Percentiles rank a stretch among this genome's conserved stretches.
Conservation (phyloP, 495 filamentous ascomycete species). For the Annulohypoxylon maeteangense region DNA sequence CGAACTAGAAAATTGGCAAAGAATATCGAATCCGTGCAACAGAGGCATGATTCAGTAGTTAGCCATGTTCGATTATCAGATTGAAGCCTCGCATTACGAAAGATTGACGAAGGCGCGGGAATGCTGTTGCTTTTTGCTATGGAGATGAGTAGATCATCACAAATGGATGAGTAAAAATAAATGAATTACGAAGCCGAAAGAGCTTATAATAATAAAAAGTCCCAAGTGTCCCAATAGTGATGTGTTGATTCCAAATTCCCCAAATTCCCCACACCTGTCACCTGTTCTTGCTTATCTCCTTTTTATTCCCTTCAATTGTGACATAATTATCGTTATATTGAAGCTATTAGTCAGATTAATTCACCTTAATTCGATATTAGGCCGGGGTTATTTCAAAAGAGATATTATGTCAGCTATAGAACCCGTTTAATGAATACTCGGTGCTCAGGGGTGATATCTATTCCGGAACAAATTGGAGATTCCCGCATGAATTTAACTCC, state of each 20-base stretch:
- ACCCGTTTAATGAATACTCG: neutral
- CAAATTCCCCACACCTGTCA: neutral
- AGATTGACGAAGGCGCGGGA: neutral
- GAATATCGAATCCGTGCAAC: neutral
- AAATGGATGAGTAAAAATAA: neutral
- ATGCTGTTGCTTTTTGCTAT: too few species aligned
- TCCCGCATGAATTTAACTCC: neutral
- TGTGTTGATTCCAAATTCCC: slow-evolving; percentile 1
- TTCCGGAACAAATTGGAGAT: neutral
- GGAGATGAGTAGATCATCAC: neutral
- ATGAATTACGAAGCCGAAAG: neutral
- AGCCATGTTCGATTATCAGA: too few species aligned
- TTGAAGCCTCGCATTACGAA: neutral
- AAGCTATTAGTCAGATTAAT: neutral
- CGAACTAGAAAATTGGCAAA: neutral
- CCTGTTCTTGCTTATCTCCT: neutral
- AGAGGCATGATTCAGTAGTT: too few species aligned
- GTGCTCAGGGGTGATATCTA: neutral
- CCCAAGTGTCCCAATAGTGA: neutral
- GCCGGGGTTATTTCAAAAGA: too few species aligned
- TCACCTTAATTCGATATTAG: neutral
- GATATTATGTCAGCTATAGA: neutral
- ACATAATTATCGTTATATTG: neutral
- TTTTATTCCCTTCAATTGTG: neutral
- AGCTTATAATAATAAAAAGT: neutral